Conservation (phyloP, 73 alveolate genomes). For the Paramecium octaurelia region DNA sequence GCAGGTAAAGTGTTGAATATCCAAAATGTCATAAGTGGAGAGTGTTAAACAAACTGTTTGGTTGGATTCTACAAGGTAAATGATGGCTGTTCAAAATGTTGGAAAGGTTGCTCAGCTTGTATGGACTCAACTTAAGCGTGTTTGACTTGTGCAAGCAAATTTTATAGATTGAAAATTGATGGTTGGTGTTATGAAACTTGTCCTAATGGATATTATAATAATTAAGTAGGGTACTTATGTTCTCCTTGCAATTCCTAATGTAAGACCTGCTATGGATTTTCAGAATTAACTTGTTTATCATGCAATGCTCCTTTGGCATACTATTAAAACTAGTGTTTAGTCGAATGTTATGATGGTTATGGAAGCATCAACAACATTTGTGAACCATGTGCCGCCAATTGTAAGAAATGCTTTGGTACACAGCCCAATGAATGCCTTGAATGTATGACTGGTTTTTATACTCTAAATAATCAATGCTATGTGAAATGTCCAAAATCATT, state of each 20-base stretch:
- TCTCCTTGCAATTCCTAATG: neutral
- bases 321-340: neutral
- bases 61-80: neutral
- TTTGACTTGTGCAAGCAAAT: neutral
- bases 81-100: neutral
- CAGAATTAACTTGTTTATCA: neutral
- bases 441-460: neutral
- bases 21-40: neutral
- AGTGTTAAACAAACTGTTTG: neutral
- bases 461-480: neutral
- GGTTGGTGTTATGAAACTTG: neutral
- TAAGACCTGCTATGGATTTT: neutral
- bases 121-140: neutral
- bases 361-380: neutral
- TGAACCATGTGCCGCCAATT: slow-evolving; percentile 7
- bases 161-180: neutral
- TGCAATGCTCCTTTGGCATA: neutral
- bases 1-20: neutral
- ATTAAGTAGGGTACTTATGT: neutral
- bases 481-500: neutral
- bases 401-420: neutral
- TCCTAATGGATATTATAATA: neutral
- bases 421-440: neutral
- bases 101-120: neutral
- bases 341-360: neutral